A percentile compares a stretch with the other conserved stretches of the same genome.
Conservation (phyloP, 371 early-diverging fungal genomes). For the Mucor lusitanicus region DNA sequence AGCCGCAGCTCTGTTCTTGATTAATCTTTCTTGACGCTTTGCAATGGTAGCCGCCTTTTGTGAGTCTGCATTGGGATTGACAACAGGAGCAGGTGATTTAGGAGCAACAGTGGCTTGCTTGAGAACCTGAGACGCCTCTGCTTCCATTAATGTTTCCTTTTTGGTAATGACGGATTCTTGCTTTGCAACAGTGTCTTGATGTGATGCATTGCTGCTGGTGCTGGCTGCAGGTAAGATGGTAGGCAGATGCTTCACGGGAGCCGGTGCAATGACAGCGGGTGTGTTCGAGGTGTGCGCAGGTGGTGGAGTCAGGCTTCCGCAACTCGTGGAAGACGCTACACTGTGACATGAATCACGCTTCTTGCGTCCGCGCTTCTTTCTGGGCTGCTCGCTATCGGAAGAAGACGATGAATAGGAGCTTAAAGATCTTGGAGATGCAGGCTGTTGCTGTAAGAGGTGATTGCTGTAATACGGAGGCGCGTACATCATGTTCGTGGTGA, state of each 20-base stretch:
- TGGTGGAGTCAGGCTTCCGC: not conserved
- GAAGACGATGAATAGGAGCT: constrained; percentile 6
- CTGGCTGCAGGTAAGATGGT: constrained; percentile 3
- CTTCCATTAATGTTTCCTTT: not conserved
- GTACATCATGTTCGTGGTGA: not conserved
- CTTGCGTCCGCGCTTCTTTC: constrained; percentile 31
- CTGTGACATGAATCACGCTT: constrained; percentile 13
- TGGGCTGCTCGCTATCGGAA: constrained; percentile 25
- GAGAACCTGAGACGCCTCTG: not conserved
- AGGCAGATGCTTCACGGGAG: constrained; percentile 1
- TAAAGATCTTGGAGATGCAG: constrained; percentile 8
- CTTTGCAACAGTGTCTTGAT: not conserved
- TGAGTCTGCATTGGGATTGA: not conserved
- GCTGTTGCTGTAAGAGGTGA: not conserved
- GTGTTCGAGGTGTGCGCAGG: not conserved
- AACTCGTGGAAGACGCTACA: not conserved
- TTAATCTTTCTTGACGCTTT: constrained; percentile 85
- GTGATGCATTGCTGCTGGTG: not conserved
- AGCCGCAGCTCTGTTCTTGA: constrained; percentile 91
- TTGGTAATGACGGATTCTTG: not conserved
- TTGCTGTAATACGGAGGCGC: not conserved
- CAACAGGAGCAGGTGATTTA: not conserved
- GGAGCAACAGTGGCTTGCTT: not conserved
- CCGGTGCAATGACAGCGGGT: constrained; percentile 21
- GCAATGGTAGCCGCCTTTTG: constrained; percentile 30